Evolutionary conservation across 2,329 filamentous ascomycete species (phyloP), one percentile per base, ranked within the genome.

Genomic region (Cercospora sesami): DNA sequence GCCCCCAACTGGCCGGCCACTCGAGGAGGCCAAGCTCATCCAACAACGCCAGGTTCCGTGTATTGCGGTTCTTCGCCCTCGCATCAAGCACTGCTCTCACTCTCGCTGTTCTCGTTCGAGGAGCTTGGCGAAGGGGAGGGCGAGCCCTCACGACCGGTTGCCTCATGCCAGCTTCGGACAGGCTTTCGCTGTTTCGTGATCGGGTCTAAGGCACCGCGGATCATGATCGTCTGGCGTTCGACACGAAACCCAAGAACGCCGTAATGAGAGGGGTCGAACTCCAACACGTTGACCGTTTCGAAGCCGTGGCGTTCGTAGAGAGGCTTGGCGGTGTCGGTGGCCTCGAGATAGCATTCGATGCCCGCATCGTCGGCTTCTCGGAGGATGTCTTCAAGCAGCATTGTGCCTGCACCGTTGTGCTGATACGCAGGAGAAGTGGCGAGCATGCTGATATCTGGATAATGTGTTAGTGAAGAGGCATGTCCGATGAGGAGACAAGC

Each of bases 391-490:
- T 79, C 73, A 30, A 83, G 67, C 39, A 83, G 72, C 69, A 82
- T 75, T 3, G 69, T 78, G 7, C 76, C 82, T 9, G 81, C 81
- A 1, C 82, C 82, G 16, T 79, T 78, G 16, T 80, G 73, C 36
- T 81, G 81, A 53, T 82, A 77, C 2, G 77, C 75, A 0, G 81
- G 81, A 69, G 81, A 77, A 28, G 81, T 83, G 9, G 73, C 75
- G 31, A 81, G 73, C 71, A 79, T 78, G 69, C 73, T 74, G 64
- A 78, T 72, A 55, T 78, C 75, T 77, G 65, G 33, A 28, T 28
- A n/a, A 16, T 10, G 6, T 30, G 45, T 63, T 48, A 65, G 58
- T 64, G 30, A 39, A 23, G 48, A 55, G 23, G 3, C 0, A 55
- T 51, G n/a, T 8, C 33, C 21, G 9, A 53, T 12, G 14, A 14